Evolutionary conservation across 768 basidiomycete genomes (phyloP), one percentile per base, ranked within the genome.

Genomic region (Tremella fuciformis): DNA sequence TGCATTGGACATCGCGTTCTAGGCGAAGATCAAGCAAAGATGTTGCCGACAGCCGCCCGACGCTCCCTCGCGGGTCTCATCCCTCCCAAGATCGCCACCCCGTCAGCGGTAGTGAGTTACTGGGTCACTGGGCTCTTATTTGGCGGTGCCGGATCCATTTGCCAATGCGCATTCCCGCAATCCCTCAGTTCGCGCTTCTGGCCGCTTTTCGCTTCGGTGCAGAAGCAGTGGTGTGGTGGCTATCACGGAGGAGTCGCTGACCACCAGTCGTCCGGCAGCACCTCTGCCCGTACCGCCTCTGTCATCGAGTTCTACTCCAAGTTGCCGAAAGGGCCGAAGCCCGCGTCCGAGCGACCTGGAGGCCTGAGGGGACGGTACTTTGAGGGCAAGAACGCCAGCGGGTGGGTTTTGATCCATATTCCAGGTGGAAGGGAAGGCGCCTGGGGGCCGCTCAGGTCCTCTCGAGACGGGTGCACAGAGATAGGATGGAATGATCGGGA

Each of bases 261-360:
- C 51, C 15, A 3, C 26, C 42, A 92, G 91, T 85, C 88, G 11
- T 78, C 78, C 24, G 84, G 88, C 53, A 88, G 86, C 55, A 84
- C 88, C 54, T 89, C 90, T 44, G 84, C 84, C 44, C 85, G 88
- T 62, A 87, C 94, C 53, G 81, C 83, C 58, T 85, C 86, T 29
- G 87, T 97, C 74, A 91, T 96, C 64, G 85, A 90, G 67, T 97
- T 96, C 80, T 98, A 98, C 82, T 91, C 89, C 60, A 93, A 91
- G 79, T 84, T 98, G 50, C 94, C 92, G 65, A 97, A 97, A 78
- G 93, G 93, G 47, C 80, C 84, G 40, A 83, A 85, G 37, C 81
- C 88, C 16, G 74, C 81, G 39, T 80, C 84, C 18, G 80, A 70
- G 82, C 53, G 79, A 79, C 55, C 79, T 74, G 58, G 74, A 19